These are phyloP conservation scores for Cryptosporidium ubiquitum DNA, from an alignment of 169 alveolate genomes.

Conservation along the genomic window DNA sequence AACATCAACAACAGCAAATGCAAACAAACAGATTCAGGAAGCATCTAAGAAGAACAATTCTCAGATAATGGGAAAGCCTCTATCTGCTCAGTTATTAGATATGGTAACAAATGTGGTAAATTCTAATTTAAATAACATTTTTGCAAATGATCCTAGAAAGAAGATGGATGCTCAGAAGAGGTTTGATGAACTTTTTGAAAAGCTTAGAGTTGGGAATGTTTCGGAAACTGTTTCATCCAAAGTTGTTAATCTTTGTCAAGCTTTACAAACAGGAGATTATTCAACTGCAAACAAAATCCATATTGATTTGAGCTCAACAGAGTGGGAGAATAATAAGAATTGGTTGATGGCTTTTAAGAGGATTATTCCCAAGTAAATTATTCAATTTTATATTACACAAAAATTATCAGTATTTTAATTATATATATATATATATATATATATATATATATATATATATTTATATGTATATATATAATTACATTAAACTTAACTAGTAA, in stretches of 20 bases:
- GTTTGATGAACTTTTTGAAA: constrained; percentile 80
- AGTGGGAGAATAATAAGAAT: constrained; percentile 85
- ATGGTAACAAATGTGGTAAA: constrained; percentile 35
- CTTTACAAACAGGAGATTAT: constrained; percentile 81
- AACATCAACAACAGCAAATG: constrained; percentile 78
- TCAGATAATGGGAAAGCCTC: constrained; percentile 18
- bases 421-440: too few relatives aligned
- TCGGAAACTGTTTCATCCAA: constrained; percentile 81
- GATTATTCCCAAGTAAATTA: constrained; percentile 50
- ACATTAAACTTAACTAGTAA: neutral
- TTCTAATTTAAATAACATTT: neutral
- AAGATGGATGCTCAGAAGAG: constrained; percentile 72
- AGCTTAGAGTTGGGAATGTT: constrained; percentile 80
- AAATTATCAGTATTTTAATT: neutral
- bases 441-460: too few relatives aligned
- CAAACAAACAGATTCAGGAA: constrained; percentile 79
- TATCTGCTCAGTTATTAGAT: constrained; percentile 43
- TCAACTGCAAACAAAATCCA: constrained; percentile 82
- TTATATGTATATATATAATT: neutral
- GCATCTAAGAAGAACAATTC: constrained; percentile 23
- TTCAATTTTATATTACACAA: too few relatives aligned
- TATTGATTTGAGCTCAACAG: constrained; percentile 81
- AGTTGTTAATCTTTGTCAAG: constrained; percentile 80
- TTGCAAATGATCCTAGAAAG: constrained; percentile 64
- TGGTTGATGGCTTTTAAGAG: constrained; percentile 80